Evolutionary conservation across 2,329 filamentous ascomycete species (phyloP).

Genomic region (Westerdykella ornata): DNA sequence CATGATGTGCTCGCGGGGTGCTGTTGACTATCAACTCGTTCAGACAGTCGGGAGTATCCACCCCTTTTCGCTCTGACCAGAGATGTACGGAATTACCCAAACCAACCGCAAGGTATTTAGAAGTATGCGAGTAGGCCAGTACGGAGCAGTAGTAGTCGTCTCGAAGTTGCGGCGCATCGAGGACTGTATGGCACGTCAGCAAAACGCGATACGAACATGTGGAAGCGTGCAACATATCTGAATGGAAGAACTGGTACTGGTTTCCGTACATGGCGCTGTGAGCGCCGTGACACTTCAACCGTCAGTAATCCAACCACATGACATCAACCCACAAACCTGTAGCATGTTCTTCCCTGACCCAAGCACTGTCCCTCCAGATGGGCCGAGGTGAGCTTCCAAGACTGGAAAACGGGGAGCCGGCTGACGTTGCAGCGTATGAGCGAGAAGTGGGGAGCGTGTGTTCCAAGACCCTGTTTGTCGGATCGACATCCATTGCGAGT

Average conservation of each 20-base stretch:
- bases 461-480: constrained; percentile 57
- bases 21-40: constrained; percentile 44
- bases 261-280: constrained; percentile 22
- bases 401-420: neutral
- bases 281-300: constrained; percentile 20
- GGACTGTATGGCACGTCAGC: constrained; percentile 53
- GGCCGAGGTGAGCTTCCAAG: constrained; percentile 11
- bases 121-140: constrained; percentile 72
- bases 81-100: constrained; percentile 73
- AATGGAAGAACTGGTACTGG: constrained; percentile 67
- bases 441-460: constrained; percentile 13
- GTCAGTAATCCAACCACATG: constrained; percentile 8
- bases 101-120: constrained; percentile 74
- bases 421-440: constrained; percentile 4
- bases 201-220: neutral
- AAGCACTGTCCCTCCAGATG: constrained; percentile 40
- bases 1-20: constrained; percentile 37
- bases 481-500: constrained; percentile 72
- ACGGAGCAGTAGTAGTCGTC: constrained; percentile 95
- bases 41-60: constrained; percentile 52
- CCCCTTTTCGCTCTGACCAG: constrained; percentile 74
- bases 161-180: constrained; percentile 81
- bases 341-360: constrained; percentile 30
- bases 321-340: constrained; percentile 26
- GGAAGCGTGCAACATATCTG: constrained; percentile 55